phyloP scores from a whole-genome alignment of 1,284 basidiomycete species.

The Boletus sp. region DNA sequence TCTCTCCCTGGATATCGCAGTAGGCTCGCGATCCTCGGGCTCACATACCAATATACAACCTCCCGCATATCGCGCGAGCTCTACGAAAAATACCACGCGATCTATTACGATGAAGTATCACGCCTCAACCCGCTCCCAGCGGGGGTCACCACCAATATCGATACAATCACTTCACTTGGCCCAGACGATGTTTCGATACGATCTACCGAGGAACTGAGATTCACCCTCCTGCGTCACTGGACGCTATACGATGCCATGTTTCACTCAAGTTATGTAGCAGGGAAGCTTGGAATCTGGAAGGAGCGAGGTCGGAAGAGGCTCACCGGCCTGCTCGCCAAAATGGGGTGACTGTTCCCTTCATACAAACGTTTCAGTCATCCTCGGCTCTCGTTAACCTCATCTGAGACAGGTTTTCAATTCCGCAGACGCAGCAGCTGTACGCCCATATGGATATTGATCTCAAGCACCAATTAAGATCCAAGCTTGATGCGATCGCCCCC shows the following conservation, averaged over 20 bases:
- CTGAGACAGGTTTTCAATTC: constrained; percentile 78
- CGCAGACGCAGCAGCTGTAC: constrained; percentile 92
- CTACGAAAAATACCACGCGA: constrained; percentile 81
- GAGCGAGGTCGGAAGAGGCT: constrained; percentile 90
- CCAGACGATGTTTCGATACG: constrained; percentile 85
- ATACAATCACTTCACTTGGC: constrained; percentile 56
- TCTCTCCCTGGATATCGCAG: constrained; percentile 5
- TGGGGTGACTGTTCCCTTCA: constrained; percentile 74
- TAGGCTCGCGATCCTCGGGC: constrained; percentile 92
- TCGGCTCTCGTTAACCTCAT: constrained; percentile 11
- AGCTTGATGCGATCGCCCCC: constrained; percentile 90
- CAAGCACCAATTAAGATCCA: constrained; percentile 79
- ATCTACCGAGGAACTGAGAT: constrained; percentile 85
- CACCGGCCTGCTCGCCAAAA: constrained; percentile 94
- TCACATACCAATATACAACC: constrained; percentile 92
- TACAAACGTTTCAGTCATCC: constrained; percentile 12
- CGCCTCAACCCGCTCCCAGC: constrained; percentile 76
- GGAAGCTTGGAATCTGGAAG: constrained; percentile 95
- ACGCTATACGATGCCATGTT: constrained; percentile 97
- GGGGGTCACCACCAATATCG: constrained; percentile 40
- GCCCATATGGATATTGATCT: constrained; percentile 97
- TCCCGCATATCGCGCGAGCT: constrained; percentile 85
- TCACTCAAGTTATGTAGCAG: constrained; percentile 95
- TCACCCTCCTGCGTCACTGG: constrained; percentile 98
- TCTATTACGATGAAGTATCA: constrained; percentile 89